Evolutionary conservation across 495 filamentous ascomycete species (phyloP).

Genomic region (Tuber indicum): DNA sequence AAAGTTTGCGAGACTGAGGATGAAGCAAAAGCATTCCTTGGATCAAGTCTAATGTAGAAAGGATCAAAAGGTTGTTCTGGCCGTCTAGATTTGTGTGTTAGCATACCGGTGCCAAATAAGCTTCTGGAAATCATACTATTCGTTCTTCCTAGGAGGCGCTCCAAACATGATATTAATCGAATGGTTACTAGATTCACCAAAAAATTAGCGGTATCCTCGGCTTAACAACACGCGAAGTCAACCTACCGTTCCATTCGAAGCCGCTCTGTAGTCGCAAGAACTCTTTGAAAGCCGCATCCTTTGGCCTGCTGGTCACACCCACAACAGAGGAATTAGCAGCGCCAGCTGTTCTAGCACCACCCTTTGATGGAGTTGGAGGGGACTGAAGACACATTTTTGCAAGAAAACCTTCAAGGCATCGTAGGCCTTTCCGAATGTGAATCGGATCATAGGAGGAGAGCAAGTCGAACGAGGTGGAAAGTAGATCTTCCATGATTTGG

Average conservation of each 20-base stretch:
- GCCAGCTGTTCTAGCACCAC: conserved; percentile 21
- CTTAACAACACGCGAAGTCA: neutral
- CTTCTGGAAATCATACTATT: conserved; percentile 46
- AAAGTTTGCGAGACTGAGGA: conserved; percentile 81
- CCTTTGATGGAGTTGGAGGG: conserved; percentile 42
- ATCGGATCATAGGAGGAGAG: conserved; percentile 82
- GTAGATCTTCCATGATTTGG: conserved; percentile 71
- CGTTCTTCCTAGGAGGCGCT: conserved; percentile 73
- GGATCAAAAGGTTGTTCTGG: conserved; percentile 81
- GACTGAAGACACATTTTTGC: conserved; percentile 84
- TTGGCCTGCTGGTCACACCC: conserved; percentile 43
- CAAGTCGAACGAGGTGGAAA: conserved; percentile 93
- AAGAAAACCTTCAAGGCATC: conserved; percentile 90
- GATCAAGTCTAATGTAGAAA: conserved; percentile 80
- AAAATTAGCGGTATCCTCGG: conserved; percentile 15
- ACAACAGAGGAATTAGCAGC: conserved; percentile 11
- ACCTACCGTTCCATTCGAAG: conserved; percentile 89
- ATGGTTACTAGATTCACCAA: conserved; percentile 57
- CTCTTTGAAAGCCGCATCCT: conserved; percentile 88
- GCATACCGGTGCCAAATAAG: conserved; percentile 2
- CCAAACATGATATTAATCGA: conserved; percentile 77
- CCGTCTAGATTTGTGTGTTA: conserved; percentile 48
- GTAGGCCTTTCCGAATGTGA: conserved; percentile 88
- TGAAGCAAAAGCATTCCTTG: conserved; percentile 87
- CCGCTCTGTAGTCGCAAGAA: conserved; percentile 96